Percentiles rank a stretch among this genome's conserved stretches.
Conservation (phyloP, 768 basidiomycete genomes). For the Paxillus ammoniavirescens region DNA sequence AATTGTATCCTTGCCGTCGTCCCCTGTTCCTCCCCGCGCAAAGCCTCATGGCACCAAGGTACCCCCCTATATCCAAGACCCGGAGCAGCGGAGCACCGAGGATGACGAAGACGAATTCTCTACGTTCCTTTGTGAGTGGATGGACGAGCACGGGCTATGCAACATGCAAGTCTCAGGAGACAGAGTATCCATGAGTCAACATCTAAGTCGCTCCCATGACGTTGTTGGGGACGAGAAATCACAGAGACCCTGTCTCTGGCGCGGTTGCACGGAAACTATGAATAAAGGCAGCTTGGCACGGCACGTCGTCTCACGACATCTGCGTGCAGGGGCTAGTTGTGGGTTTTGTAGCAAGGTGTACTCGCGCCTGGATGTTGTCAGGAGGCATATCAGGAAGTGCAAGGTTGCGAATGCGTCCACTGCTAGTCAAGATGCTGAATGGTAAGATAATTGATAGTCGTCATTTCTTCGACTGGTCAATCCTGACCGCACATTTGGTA, state of each 20-base stretch:
- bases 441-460: background rate
- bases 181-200: slow-evolving; percentile 22
- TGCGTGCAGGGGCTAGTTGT: slow-evolving; percentile 19
- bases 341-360: slow-evolving; percentile 24
- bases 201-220: slow-evolving; percentile 18
- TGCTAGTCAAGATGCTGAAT: background rate
- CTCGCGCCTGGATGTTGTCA: slow-evolving; percentile 24
- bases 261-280: slow-evolving; percentile 21
- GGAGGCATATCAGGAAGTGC: slow-evolving; percentile 26
- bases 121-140: slow-evolving; percentile 21
- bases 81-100: background rate
- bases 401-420: slow-evolving; percentile 18
- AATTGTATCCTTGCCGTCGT: background rate
- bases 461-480: too few species aligned
- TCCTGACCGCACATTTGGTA: too few species aligned
- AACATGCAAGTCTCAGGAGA: slow-evolving; percentile 18
- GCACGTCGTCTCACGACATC: slow-evolving; percentile 24
- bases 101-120: slow-evolving; percentile 10
- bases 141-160: slow-evolving; percentile 16
- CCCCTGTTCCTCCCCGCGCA: background rate
- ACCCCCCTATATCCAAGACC: background rate
- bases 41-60: background rate
- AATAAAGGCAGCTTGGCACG: slow-evolving; percentile 26
- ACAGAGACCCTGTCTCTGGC: slow-evolving; percentile 18
- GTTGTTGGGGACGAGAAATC: slow-evolving; percentile 19